Evolutionary conservation across 1,284 basidiomycete species (phyloP).

Genomic region (Rhodotorula sp.): DNA sequence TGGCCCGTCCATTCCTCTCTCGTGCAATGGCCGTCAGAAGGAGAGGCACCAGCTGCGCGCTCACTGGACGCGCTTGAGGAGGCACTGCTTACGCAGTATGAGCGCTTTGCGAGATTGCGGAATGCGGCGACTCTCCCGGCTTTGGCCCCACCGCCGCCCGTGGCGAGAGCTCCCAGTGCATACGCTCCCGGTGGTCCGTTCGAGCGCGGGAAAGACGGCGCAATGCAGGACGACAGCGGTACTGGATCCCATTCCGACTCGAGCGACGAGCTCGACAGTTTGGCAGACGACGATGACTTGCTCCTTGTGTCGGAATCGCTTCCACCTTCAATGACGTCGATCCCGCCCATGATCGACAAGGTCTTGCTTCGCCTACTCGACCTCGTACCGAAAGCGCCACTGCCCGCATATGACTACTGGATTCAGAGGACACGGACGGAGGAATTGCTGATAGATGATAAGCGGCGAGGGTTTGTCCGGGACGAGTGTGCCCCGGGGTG

Average conservation of each 20-base stretch:
- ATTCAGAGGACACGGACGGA: neutral
- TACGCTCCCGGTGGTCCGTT: conserved; percentile 10
- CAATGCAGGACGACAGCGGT: neutral
- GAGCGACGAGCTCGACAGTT: neutral
- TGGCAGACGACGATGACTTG: neutral
- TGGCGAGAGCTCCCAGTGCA: conserved; percentile 7
- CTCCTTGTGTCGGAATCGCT: neutral
- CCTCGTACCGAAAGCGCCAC: conserved; percentile 12
- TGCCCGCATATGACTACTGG: conserved; percentile 16
- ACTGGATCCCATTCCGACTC: neutral
- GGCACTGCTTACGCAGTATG: neutral
- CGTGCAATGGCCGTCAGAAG: neutral
- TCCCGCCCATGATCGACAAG: neutral
- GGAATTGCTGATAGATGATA: neutral
- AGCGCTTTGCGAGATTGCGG: neutral
- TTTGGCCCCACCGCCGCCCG: neutral
- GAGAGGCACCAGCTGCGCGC: neutral
- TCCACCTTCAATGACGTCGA: neutral
- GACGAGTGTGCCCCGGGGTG: conserved; percentile 1
- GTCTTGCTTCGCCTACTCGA: conserved; percentile 12
- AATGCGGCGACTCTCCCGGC: neutral
- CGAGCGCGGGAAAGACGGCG: too few species aligned
- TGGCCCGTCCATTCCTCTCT: conserved; percentile 9
- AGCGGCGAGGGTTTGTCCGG: neutral
- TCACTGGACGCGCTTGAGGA: conserved; percentile 1